Evolutionary conservation across 148 eudicot species (phyloP).

Genomic region (Linanthus parryae): DNA sequence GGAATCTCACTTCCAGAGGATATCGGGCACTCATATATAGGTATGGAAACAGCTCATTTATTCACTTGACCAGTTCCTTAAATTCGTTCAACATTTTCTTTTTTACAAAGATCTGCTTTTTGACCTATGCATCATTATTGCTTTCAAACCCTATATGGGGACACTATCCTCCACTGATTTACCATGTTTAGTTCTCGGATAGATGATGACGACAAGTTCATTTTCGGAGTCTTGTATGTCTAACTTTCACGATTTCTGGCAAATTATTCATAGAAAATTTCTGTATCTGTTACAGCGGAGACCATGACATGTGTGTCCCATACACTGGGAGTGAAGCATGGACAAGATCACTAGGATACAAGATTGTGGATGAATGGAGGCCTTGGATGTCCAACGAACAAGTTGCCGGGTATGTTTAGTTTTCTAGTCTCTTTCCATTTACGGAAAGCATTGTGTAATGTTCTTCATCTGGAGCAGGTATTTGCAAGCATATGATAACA

Average conservation of each 20-base stretch:
- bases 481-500: constrained; percentile 63
- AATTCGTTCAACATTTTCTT: background rate
- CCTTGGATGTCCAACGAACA: constrained; percentile 54
- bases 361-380: constrained; percentile 70
- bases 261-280: background rate
- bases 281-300: constrained; percentile 50
- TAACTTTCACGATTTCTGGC: background rate
- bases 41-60: constrained; percentile 16
- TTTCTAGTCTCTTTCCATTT: background rate
- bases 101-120: background rate
- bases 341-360: constrained; percentile 79
- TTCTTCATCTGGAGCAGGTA: constrained; percentile 31
- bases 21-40: constrained; percentile 76
- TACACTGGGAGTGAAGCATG: constrained; percentile 80
- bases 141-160: background rate
- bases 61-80: background rate
- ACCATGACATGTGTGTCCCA: constrained; percentile 97
- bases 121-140: background rate
- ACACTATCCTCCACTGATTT: background rate
- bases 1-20: constrained; percentile 64
- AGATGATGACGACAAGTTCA: background rate
- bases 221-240: background rate
- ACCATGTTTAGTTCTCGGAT: background rate
- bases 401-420: constrained; percentile 60
- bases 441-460: background rate